Base-by-base conservation (phyloP, 371 early-diverging fungal species). In the Batkoa obscura region DNA sequence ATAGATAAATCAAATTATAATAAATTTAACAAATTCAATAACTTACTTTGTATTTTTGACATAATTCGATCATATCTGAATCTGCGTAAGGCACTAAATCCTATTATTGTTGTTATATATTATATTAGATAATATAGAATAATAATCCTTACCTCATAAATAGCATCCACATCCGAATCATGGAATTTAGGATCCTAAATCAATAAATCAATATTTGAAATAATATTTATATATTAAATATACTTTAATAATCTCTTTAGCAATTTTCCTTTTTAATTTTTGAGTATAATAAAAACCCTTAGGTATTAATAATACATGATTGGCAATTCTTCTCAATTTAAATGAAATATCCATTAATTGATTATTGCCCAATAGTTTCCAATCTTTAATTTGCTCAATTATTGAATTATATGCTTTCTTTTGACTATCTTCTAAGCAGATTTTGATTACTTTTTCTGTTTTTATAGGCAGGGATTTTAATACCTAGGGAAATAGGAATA, bases 391-490 rank as follows among this genome's bases (percentile, higher is more conserved):
- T 13, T 23, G 13, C 13, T 31, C 31, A 35, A 50, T 50, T 12
- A 13, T 13, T 10, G 3, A 8, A 34, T 13, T 13, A 15, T 50
- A 50, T 10, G 8, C 13, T 10, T 13, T 3, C 13, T 13, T 17
- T 30, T 50, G 51, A 4, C 13, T 50, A 23, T 17, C 34, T 17
- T 3, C 13, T 13, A 50, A 13, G 15, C 32, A 13, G 15, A 30
- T 31, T 9, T 35, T 13, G 12, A 31, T 13, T 34, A 54, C 43
- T 33, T 17, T 42, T 3, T 55, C 55, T 50, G 81, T 81, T 69
- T 94, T 96, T 30, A 88, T 84, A 1, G 99, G 99, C 3, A 98
- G 65, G 55, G 68, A 64, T n/a, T 74, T 73, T 36, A 90, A 69
- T 0, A 92, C 90, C 36, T 88, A 23, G 23, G 23, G 23, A 23